phyloP scores from a whole-genome alignment of 1,284 basidiomycete genomes.

The Leccinum huronense region DNA sequence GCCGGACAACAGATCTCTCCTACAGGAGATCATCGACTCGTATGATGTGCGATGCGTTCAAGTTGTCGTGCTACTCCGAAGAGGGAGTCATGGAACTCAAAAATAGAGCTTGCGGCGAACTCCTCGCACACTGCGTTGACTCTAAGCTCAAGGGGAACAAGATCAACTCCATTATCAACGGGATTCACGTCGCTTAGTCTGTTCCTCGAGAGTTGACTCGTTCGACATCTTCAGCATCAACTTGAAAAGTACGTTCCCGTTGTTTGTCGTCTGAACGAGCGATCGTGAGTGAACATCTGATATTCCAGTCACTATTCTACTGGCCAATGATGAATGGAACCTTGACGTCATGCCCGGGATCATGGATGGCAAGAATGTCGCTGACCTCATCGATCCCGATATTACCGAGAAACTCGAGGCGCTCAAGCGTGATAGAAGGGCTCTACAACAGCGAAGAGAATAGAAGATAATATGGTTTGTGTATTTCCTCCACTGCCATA shows the following conservation, averaged over 20 bases:
- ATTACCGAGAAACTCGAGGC: slow-evolving; percentile 96
- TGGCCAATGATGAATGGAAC: slow-evolving; percentile 94
- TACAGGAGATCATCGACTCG: slow-evolving; percentile 80
- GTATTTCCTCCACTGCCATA: background rate
- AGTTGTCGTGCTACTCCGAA: slow-evolving; percentile 87
- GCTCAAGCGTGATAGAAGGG: slow-evolving; percentile 94
- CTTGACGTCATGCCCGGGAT: slow-evolving; percentile 95
- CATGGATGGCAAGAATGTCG: slow-evolving; percentile 97
- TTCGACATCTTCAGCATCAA: slow-evolving; percentile 86
- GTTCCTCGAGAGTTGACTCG: slow-evolving; percentile 80
- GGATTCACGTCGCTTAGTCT: slow-evolving; percentile 91
- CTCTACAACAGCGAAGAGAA: slow-evolving; percentile 89
- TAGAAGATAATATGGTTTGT: slow-evolving; percentile 56
- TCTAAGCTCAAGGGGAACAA: slow-evolving; percentile 91
- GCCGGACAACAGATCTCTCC: slow-evolving; percentile 69
- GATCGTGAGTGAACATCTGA: slow-evolving; percentile 3
- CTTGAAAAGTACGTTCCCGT: slow-evolving; percentile 64
- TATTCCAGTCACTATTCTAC: slow-evolving; percentile 76
- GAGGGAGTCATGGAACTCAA: slow-evolving; percentile 96
- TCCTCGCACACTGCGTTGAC: slow-evolving; percentile 88
- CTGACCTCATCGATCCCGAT: slow-evolving; percentile 99
- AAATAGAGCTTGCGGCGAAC: slow-evolving; percentile 88
- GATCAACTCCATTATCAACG: slow-evolving; percentile 87
- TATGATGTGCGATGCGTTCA: slow-evolving; percentile 75
- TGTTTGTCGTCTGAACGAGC: background rate